Evolutionary conservation across 306 rosid species (phyloP).

Genomic region (Casuarina glauca): DNA sequence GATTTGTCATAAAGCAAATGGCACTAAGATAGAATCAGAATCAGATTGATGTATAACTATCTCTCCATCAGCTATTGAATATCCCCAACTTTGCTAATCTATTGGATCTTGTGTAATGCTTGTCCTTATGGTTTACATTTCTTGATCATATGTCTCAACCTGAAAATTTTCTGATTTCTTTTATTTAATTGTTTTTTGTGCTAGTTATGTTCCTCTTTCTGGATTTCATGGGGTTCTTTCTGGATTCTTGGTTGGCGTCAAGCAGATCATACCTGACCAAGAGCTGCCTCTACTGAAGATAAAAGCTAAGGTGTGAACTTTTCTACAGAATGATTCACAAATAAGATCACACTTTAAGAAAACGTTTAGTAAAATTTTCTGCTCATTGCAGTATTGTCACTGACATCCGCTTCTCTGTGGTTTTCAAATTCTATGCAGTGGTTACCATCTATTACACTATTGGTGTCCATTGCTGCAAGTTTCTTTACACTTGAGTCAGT

Average conservation of each 20-base stretch:
- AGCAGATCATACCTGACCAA: constrained; percentile 93
- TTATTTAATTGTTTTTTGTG: constrained; percentile 23
- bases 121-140: constrained; percentile 6
- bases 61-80: background rate
- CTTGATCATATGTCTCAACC: constrained; percentile 1
- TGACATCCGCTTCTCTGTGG: constrained; percentile 23
- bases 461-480: constrained; percentile 60
- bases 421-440: constrained; percentile 58
- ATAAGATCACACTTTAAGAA: background rate
- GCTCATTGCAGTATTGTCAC: constrained; percentile 11
- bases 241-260: constrained; percentile 94
- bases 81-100: background rate
- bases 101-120: constrained; percentile 3
- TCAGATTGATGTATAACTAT: background rate
- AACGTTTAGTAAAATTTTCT: constrained; percentile 2
- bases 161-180: constrained; percentile 5
- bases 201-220: constrained; percentile 80
- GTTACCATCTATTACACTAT: constrained; percentile 69
- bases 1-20: background rate
- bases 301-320: constrained; percentile 64
- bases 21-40: background rate
- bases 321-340: background rate
- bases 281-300: constrained; percentile 72
- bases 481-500: constrained; percentile 64
- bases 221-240: constrained; percentile 89